Base-by-base conservation (phyloP, 192 early-diverging fungal species). In the Mortierella antarctica region DNA sequence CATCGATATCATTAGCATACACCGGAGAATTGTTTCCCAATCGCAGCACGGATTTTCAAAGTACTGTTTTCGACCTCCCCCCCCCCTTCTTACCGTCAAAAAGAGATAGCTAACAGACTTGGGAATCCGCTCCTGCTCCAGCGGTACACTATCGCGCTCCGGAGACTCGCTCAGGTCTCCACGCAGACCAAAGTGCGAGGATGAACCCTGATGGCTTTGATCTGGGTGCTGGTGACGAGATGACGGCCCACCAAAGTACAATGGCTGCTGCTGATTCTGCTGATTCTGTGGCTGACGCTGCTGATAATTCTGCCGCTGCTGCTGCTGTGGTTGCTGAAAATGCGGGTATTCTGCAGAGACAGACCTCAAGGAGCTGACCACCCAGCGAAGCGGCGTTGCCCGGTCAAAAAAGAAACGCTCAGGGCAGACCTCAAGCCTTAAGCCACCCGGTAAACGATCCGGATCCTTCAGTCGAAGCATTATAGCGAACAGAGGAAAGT, bases 401-500 rank as follows among this genome's bases (percentile, higher is more conserved):
- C 62, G 17, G 66, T 73, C 73, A 49, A 65, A 69, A 39, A 71
- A 79, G 70, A 69, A 71, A 10, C 70, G 57, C n/a, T 80, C 77
- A 1, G 77, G 77, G 13, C 77, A 80, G 7, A 84, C 57, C 11
- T 70, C 45, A 7, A 73, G 52, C 9, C 62, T 40, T 2, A 89
- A 63, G 40, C 86, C 90, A 88, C 95, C 95, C 42, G 98, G 96
- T 46, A 99, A 83, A 67, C 95, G 85, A 45, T 84, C 89, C 9
- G 96, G 94, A 73, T 98, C 95, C 65, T 95, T 95, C 41, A 97
- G 55, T 31, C 96, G 86, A 44, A 97, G 70, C 87, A 96, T 89
- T n/a, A 98, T 85, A 40, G 95, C 96, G 87, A 98, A 98, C 12
- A 98, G 82, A 14, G 98, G 98, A 73, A 97, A 98, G 74, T 99